Evolutionary conservation across 345 rosid genomes (phyloP).

Genomic region (Populus deltoides): DNA sequence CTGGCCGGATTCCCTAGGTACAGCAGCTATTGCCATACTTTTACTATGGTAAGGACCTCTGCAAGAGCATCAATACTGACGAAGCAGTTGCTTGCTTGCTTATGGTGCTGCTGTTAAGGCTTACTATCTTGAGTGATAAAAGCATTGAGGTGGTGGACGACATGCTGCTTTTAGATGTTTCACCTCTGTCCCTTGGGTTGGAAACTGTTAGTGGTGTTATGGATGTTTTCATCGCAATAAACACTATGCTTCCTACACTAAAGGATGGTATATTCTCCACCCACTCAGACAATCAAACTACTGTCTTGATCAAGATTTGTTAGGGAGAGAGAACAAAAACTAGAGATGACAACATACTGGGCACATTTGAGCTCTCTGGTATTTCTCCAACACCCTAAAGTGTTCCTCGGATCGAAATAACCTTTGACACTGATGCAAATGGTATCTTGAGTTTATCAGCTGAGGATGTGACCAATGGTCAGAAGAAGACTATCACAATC

Average conservation of each 20-base stretch:
- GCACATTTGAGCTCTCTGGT: constrained; percentile 25
- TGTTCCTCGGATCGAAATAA: constrained; percentile 21
- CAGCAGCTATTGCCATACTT: constrained; percentile 34
- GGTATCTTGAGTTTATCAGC: constrained; percentile 28
- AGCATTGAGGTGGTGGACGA: constrained; percentile 21
- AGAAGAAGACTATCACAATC: constrained; percentile 23
- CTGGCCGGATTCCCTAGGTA: constrained; percentile 43
- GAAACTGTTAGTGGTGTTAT: constrained; percentile 30
- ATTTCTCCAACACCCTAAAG: constrained; percentile 33
- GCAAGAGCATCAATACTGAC: constrained; percentile 38
- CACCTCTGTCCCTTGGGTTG: constrained; percentile 24
- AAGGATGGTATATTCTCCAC: constrained; percentile 7
- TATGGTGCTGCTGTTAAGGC: constrained; percentile 30
- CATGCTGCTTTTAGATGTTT: constrained; percentile 27
- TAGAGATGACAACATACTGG: constrained; percentile 24
- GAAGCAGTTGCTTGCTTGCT: constrained; percentile 29
- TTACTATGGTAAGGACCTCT: constrained; percentile 29
- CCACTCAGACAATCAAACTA: constrained; percentile 19
- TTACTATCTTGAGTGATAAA: constrained; percentile 17
- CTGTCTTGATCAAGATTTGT: constrained; percentile 23
- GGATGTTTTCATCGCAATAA: constrained; percentile 26
- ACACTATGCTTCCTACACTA: constrained; percentile 27
- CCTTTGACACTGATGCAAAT: constrained; percentile 28
- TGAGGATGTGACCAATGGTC: constrained; percentile 18
- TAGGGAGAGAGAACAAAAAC: constrained; percentile 34